Evolutionary conservation across 192 early-diverging fungal genomes (phyloP).

Genomic region (Chytriomyces sp.): DNA sequence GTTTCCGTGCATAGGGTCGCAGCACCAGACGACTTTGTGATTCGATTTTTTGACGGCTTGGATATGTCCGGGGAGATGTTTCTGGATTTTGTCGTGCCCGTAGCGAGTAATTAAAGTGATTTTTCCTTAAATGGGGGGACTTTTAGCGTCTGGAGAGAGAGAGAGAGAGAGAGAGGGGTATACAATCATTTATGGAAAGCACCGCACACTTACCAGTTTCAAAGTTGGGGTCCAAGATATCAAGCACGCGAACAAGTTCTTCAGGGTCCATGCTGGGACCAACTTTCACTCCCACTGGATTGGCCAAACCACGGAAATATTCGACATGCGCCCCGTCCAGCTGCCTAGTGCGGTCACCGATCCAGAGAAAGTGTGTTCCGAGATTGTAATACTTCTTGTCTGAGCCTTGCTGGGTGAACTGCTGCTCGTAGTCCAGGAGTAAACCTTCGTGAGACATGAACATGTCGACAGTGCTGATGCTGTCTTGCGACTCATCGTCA

Average conservation of each 20-base stretch:
- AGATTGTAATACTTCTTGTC: slow-evolving; percentile 78
- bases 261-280: slow-evolving; percentile 89
- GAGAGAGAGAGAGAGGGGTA: not conserved
- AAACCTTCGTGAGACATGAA: slow-evolving; percentile 96
- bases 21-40: slow-evolving; percentile 92
- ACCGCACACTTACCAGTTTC: slow-evolving; percentile 59
- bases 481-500: slow-evolving; percentile 38
- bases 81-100: slow-evolving; percentile 81
- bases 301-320: slow-evolving; percentile 95
- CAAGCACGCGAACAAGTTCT: slow-evolving; percentile 81
- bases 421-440: slow-evolving; percentile 89
- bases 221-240: slow-evolving; percentile 84
- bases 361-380: slow-evolving; percentile 97
- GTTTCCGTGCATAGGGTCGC: slow-evolving; percentile 99
- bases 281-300: slow-evolving; percentile 97
- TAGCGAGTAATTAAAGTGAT: slow-evolving; percentile 96
- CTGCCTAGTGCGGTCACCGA: slow-evolving; percentile 96
- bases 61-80: slow-evolving; percentile 86
- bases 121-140: slow-evolving; percentile 59
- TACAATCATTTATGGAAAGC: not conserved
- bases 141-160: not conserved
- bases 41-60: slow-evolving; percentile 83
- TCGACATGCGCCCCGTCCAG: slow-evolving; percentile 94
- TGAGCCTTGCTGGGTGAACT: slow-evolving; percentile 69
- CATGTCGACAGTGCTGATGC: slow-evolving; percentile 84